Evolutionary conservation across 2,329 filamentous ascomycete genomes (phyloP), one percentile per base, ranked within the genome.

Genomic region (Penicillium sp.): DNA sequence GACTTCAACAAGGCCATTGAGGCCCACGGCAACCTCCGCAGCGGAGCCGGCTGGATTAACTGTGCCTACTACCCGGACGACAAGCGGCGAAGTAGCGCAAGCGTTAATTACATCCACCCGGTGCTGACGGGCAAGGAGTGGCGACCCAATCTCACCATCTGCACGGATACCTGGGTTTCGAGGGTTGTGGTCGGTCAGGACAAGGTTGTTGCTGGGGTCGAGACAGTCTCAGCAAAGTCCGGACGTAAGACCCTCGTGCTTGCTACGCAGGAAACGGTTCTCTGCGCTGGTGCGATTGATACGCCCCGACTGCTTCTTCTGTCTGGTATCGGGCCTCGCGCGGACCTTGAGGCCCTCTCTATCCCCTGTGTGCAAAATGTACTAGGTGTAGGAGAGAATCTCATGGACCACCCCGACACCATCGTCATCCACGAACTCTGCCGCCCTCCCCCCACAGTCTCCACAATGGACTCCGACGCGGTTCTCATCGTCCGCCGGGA

Each of bases 61-160:
- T 88, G 96, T 68, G 89, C 91, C 44, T 96, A 96, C 82, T 95
- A 96, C 81, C 93, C 93, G 2, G 92, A 96, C 72, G 89, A 92
- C 71, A 91, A 92, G 72, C 86, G 87, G 70, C 88, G 93, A 65
- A 94, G 90, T 81, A 93, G 90, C 74, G 92, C 93, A 62, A 93
- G 90, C 61, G 92, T 96, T 21, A 93, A 93, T 19, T 97, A 97
- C 80, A 93, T 97, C 73, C 93, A 97, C 79, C 93, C 93, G 44
- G 93, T 96, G 71, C 85, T 96, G 56, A 87, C 90, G 45, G 92
- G 91, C 46, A 89, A 93, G 53, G 92, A 96, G 83, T 86, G 88
- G 75, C 85, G 91, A 60, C 87, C 91, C 15, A 97, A 97, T 81
- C 79, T 97, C 75, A 95, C 91, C 45, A 84, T 97, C 64, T 83